Evolutionary conservation across 805 yeast genomes (phyloP).

Genomic region (Candida boleticola): DNA sequence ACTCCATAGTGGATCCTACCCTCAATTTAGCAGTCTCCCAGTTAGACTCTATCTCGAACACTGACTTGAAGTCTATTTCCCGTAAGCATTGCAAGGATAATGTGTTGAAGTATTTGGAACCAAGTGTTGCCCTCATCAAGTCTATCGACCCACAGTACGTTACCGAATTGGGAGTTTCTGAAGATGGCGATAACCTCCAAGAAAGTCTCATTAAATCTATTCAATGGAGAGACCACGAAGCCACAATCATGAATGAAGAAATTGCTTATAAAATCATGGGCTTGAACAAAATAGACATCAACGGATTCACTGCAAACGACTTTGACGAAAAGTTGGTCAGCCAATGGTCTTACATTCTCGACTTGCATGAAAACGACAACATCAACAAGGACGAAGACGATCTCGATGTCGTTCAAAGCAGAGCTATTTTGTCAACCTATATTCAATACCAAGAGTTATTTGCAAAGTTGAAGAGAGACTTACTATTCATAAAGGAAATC

Average conservation of each 20-base stretch:
- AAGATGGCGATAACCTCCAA: slow-evolving; percentile 4
- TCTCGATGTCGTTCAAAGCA: slow-evolving; percentile 60
- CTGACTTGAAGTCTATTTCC: slow-evolving; percentile 51
- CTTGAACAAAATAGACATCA: slow-evolving; percentile 20
- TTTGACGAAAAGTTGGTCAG: slow-evolving; percentile 53
- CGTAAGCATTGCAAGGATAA: slow-evolving; percentile 38
- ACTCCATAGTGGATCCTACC: slow-evolving; percentile 63
- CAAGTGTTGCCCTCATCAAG: slow-evolving; percentile 39
- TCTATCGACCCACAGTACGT: slow-evolving; percentile 37
- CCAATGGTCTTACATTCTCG: slow-evolving; percentile 71
- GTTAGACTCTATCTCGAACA: slow-evolving; percentile 23
- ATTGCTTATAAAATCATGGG: slow-evolving; percentile 58
- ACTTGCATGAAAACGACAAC: slow-evolving; percentile 55
- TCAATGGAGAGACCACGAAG: slow-evolving; percentile 55
- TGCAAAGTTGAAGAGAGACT: slow-evolving; percentile 72
- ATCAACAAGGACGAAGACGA: slow-evolving; percentile 47
- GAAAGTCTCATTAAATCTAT: slow-evolving; percentile 31
- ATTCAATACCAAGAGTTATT: slow-evolving; percentile 66
- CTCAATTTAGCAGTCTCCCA: slow-evolving; percentile 54
- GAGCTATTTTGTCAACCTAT: slow-evolving; percentile 73
- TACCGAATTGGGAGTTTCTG: slow-evolving; percentile 22
- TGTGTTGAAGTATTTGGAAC: slow-evolving; percentile 33
- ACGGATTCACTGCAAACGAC: slow-evolving; percentile 34
- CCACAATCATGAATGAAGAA: slow-evolving; percentile 66
- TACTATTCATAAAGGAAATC: slow-evolving; percentile 41